Percentiles rank a stretch among this genome's conserved stretches.
These are phyloP conservation scores for Cytospora mali DNA, from an alignment of 2,329 filamentous ascomycete species.

Conservation along the genomic window DNA sequence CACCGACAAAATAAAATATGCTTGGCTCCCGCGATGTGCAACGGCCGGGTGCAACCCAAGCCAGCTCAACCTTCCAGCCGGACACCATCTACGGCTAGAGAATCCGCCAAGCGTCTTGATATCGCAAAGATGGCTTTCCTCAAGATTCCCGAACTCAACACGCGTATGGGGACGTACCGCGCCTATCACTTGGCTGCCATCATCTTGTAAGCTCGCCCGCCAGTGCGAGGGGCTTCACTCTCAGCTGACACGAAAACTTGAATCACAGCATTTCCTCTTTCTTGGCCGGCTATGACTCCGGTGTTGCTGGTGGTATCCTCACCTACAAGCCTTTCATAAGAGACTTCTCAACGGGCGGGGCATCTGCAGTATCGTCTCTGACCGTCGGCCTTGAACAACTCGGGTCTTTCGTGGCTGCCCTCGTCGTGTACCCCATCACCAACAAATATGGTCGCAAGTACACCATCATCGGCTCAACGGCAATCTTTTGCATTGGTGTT, in stretches of 20 bases:
- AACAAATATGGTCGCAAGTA: conserved; percentile 44
- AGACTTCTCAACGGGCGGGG: conserved; percentile 42
- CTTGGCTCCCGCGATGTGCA: neutral
- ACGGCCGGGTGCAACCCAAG: conserved; percentile 1
- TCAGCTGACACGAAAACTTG: too few relatives aligned
- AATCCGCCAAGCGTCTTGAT: conserved; percentile 1
- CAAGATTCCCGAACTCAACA: conserved; percentile 17
- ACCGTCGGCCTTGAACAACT: conserved; percentile 46
- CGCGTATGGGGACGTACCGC: conserved; percentile 20
- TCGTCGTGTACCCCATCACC: conserved; percentile 48
- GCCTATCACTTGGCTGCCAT: conserved; percentile 21
- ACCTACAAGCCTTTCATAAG: conserved; percentile 42
- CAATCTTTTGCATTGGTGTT: conserved; percentile 49
- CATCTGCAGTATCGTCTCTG: conserved; percentile 35
- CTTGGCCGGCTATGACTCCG: conserved; percentile 47
- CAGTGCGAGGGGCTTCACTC: neutral
- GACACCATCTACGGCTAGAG: neutral
- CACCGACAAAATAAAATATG: neutral
- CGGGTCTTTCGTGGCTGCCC: conserved; percentile 47
- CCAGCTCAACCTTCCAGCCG: neutral
- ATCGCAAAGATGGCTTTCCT: conserved; percentile 13
- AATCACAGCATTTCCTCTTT: conserved; percentile 40
- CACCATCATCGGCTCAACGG: conserved; percentile 43
- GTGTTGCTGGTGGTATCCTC: conserved; percentile 46
- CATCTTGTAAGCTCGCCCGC: conserved; percentile 10